These are phyloP conservation scores for Volvariella surrecta DNA, from an alignment of 1,284 basidiomycete genomes.

Conservation along the genomic window DNA sequence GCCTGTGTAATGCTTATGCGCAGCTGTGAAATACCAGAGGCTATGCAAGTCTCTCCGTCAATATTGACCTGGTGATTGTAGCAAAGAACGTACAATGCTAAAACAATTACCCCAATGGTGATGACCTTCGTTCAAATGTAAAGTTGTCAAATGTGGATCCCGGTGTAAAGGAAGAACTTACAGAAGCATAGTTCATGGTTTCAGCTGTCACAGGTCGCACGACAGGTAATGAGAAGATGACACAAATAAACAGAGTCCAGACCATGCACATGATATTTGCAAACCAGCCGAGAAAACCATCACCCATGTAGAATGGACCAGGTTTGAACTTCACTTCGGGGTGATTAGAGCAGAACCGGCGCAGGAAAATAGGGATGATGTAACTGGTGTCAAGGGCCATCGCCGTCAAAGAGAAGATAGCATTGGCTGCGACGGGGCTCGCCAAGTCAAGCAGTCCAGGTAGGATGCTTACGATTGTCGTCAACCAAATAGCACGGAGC, in stretches of 20 bases:
- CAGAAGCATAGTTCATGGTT: slow-evolving; percentile 76
- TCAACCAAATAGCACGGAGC: slow-evolving; percentile 76
- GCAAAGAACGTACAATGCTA: slow-evolving; percentile 28
- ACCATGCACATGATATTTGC: slow-evolving; percentile 60
- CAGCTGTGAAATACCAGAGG: slow-evolving; percentile 33
- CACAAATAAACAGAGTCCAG: slow-evolving; percentile 63
- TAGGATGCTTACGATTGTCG: slow-evolving; percentile 59
- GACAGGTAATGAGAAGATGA: slow-evolving; percentile 71
- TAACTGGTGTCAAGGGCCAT: slow-evolving; percentile 69
- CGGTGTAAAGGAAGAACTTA: slow-evolving; percentile 15
- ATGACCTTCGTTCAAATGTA: slow-evolving; percentile 25
- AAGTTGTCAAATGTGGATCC: slow-evolving; percentile 5
- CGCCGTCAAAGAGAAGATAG: slow-evolving; percentile 76
- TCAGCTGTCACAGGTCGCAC: slow-evolving; percentile 55
- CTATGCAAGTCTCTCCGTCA: slow-evolving; percentile 2
- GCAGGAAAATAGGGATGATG: slow-evolving; percentile 66
- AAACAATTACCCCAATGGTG: slow-evolving; percentile 35
- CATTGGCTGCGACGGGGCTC: slow-evolving; percentile 70
- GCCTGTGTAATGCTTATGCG: slow-evolving; percentile 39
- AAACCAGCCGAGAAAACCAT: slow-evolving; percentile 56
- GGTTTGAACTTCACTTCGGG: slow-evolving; percentile 82
- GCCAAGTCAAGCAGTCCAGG: slow-evolving; percentile 76
- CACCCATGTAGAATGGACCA: slow-evolving; percentile 85
- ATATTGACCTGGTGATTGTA: not conserved
- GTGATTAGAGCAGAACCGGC: slow-evolving; percentile 68